Percentiles rank a stretch among this genome's conserved stretches.
These are phyloP conservation scores for Sporodiniella umbellata DNA, from an alignment of 371 early-diverging fungal genomes.

Conservation along the genomic window DNA sequence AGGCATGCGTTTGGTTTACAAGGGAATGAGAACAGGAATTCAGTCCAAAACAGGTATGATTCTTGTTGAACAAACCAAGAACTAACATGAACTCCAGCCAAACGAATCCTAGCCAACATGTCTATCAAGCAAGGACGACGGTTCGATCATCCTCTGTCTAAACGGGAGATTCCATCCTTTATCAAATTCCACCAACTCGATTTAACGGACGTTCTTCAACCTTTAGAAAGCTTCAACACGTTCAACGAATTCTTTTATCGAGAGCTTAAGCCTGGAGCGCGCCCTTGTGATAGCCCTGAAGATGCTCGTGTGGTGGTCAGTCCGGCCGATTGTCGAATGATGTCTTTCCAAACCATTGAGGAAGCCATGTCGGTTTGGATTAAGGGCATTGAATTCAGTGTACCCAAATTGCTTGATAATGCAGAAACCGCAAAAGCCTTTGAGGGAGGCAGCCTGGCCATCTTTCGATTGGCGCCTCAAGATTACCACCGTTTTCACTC, in stretches of 20 bases:
- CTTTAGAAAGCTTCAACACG: constrained; percentile 65
- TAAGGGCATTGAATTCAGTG: constrained; percentile 77
- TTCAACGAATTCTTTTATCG: constrained; percentile 92
- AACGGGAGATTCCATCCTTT: constrained; percentile 70
- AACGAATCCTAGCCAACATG: constrained; percentile 58
- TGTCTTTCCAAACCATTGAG: constrained; percentile 64
- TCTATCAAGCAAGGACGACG: constrained; percentile 76
- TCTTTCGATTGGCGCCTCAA: constrained; percentile 86
- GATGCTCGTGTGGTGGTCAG: constrained; percentile 69
- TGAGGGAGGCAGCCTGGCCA: constrained; percentile 66
- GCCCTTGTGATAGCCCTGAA: constrained; percentile 61
- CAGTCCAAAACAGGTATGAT: constrained; percentile 38
- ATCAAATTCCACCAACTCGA: constrained; percentile 75
- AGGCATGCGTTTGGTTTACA: constrained; percentile 81
- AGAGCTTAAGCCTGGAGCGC: constrained; percentile 68
- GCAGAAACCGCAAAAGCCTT: constrained; percentile 52
- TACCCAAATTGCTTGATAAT: constrained; percentile 58
- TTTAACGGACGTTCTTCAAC: constrained; percentile 60
- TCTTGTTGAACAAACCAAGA: no score
- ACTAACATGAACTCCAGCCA: constrained; percentile 23
- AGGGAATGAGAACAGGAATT: constrained; percentile 48
- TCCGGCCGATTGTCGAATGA: constrained; percentile 81
- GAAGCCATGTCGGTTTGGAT: constrained; percentile 83
- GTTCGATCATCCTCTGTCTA: constrained; percentile 69
- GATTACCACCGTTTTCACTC: constrained; percentile 89